Percentiles rank a stretch among this genome's conserved stretches.
Conservation (phyloP, 2,329 filamentous ascomycete genomes). For the Aspergillaceae sp. region DNA sequence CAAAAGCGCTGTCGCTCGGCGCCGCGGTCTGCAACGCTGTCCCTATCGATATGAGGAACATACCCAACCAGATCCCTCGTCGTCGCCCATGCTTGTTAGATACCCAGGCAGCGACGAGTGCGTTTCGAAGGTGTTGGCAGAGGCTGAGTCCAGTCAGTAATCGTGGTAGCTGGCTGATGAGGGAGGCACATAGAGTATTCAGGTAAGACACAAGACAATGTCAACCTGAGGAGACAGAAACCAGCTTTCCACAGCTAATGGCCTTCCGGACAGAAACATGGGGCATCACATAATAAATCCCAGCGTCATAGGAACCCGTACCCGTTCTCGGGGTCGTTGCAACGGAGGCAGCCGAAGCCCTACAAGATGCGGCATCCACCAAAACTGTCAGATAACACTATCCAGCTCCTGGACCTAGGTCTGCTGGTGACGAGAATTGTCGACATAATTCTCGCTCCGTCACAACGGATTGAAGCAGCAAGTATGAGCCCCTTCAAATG, state of each 20-base stretch:
- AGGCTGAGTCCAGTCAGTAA: conserved; percentile 23
- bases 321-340: too few relatives aligned
- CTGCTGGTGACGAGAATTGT: too few relatives aligned
- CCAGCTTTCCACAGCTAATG: not conserved
- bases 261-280: not conserved
- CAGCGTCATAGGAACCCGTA: not conserved
- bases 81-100: conserved; percentile 31
- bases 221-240: not conserved
- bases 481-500: too few relatives aligned
- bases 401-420: too few relatives aligned
- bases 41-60: conserved; percentile 24
- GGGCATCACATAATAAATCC: not conserved
- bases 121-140: conserved; percentile 20
- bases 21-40: conserved; percentile 21
- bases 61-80: conserved; percentile 22
- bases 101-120: conserved; percentile 17
- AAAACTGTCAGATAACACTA: too few relatives aligned
- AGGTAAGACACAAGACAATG: not conserved
- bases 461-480: too few relatives aligned
- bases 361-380: too few relatives aligned
- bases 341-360: too few relatives aligned
- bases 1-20: conserved; percentile 19
- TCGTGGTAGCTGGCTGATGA: not conserved
- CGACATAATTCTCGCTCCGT: too few relatives aligned
- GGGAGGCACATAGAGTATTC: not conserved